These are phyloP conservation scores for Bruguiera parviflora DNA, from an alignment of 345 rosid species.

Conservation along the genomic window DNA sequence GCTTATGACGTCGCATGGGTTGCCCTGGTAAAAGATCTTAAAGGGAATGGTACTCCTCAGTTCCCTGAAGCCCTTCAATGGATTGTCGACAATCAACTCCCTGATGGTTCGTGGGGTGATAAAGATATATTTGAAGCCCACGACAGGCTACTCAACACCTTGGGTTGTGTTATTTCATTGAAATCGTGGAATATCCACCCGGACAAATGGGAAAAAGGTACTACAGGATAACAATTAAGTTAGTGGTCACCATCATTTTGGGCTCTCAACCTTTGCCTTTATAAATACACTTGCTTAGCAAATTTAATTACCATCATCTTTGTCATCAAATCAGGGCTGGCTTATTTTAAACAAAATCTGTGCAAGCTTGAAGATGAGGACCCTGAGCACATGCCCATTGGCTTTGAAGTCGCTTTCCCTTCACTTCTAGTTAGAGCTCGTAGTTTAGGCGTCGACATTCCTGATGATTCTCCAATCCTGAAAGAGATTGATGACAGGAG, in stretches of 20 bases:
- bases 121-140: slow-evolving; percentile 6
- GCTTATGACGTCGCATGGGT: slow-evolving; percentile 21
- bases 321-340: slow-evolving; percentile 12
- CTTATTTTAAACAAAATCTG: slow-evolving; percentile 10
- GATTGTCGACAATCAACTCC: slow-evolving; percentile 18
- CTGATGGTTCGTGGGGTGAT: slow-evolving; percentile 25
- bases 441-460: slow-evolving; percentile 8
- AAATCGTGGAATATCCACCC: slow-evolving; percentile 20
- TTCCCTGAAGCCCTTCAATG: slow-evolving; percentile 18
- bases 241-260: no score
- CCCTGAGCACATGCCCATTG: slow-evolving; percentile 20
- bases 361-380: slow-evolving; percentile 17
- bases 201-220: slow-evolving; percentile 10
- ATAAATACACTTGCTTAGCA: no score
- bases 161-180: slow-evolving; percentile 20
- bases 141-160: slow-evolving; percentile 16
- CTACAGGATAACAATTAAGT: neutral
- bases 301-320: neutral
- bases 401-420: slow-evolving; percentile 22
- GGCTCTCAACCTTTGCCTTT: no score
- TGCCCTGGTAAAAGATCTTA: slow-evolving; percentile 12
- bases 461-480: slow-evolving; percentile 14
- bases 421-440: slow-evolving; percentile 14
- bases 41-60: slow-evolving; percentile 16
- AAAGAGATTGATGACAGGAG: slow-evolving; percentile 13